Evolutionary conservation across 805 yeast genomes (phyloP).

Genomic region (Candida coquimbonensis): DNA sequence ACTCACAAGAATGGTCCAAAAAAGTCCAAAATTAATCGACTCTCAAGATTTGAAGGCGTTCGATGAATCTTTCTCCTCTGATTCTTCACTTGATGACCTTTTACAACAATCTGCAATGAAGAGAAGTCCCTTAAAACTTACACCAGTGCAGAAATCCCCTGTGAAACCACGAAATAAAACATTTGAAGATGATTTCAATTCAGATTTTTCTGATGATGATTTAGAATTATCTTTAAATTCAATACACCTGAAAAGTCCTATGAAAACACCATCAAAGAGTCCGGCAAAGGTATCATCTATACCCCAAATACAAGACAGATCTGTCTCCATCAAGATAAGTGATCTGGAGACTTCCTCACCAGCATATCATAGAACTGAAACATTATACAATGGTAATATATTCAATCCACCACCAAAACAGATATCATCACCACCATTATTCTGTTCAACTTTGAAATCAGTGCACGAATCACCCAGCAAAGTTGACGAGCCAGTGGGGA

Average conservation of each 20-base stretch:
- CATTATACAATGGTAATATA: background rate
- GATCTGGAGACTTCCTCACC: conserved; percentile 24
- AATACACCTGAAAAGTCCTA: background rate
- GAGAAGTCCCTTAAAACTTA: background rate
- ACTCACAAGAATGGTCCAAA: background rate
- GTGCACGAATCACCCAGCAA: background rate
- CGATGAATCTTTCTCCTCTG: conserved; percentile 12
- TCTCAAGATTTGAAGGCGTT: conserved; percentile 16
- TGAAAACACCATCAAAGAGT: background rate
- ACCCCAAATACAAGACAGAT: background rate
- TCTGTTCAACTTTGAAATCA: conserved; percentile 2
- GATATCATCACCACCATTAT: background rate
- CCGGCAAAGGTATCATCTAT: background rate
- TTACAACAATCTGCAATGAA: background rate
- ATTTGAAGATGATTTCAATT: conserved; percentile 1
- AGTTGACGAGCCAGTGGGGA: too few species aligned
- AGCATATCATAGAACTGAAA: conserved; percentile 21
- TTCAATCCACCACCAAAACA: background rate
- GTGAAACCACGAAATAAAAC: background rate
- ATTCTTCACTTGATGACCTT: conserved; percentile 1
- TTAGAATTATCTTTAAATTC: background rate
- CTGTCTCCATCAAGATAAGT: conserved; percentile 4
- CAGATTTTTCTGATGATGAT: conserved; percentile 1
- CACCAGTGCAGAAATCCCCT: background rate
- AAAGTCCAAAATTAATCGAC: conserved; percentile 6